Evolutionary conservation across 164 flowering plant genomes (phyloP), one percentile per base, ranked within the genome.

Genomic region (Akebia trifoliata): DNA sequence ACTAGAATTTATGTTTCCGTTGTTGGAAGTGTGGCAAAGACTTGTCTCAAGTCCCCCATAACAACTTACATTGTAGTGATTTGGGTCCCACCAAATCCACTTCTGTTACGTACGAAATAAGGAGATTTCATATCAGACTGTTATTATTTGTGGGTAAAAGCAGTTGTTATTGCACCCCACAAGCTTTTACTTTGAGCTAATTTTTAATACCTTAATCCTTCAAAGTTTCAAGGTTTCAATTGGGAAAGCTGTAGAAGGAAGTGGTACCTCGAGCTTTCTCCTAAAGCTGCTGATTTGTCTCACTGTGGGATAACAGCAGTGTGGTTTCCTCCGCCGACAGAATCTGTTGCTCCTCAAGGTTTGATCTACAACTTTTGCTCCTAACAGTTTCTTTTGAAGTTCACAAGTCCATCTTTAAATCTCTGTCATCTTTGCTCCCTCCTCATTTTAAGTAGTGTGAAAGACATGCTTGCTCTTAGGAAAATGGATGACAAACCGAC

Each of bases 301-400:
- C 68, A 60, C 14, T 63, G 62, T 70, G 84, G 84, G 40, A 66
- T 82, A 38, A 81, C 83, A 24, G 69, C 81, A 6, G 83, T 81
- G 46, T 81, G 86, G 86, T 35, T 81, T 18, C 86, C 86, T 20
- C 86, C 86, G 24, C 84, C 83, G 43, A 79, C 86, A 22, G 77
- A 81, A 59, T 81, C 86, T 58, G 86, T 81, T 57, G 79, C 83
- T 37, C 82, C 86, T 59, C 86, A 81, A 78, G 83, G 86, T 81
- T 40, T 42, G 45, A 11, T 43, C 22, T 12, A 12, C 26, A n/a
- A 20, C 22, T n/a, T 50, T 32, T 39, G 1, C 3, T 14, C 30
- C 45, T 22, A 22, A 24, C 35, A 53, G 8, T 42, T 35, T 56
- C 26, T 56, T 56, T 54, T 8, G 2, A 37, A 40, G 17, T 31